Evolutionary conservation across 306 rosid species (phyloP).

Genomic region (Prunus dulcis): DNA sequence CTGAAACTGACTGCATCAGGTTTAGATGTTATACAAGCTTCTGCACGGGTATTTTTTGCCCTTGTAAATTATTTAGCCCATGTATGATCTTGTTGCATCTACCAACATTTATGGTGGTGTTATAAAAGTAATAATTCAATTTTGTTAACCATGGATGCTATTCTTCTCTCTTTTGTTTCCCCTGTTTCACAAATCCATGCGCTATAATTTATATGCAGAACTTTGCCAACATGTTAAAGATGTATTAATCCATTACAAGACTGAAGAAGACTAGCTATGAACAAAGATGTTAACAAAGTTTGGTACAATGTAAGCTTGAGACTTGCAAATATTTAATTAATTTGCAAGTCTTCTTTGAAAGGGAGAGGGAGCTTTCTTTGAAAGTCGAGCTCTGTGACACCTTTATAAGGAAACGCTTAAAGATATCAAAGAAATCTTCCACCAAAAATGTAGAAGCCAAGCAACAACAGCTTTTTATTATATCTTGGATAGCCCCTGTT

Average conservation of each 20-base stretch:
- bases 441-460: conserved; percentile 13
- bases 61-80: conserved; percentile 11
- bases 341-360: neutral
- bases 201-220: neutral
- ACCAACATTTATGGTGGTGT: neutral
- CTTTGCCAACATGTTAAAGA: neutral
- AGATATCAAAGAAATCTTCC: neutral
- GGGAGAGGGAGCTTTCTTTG: neutral
- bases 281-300: no score
- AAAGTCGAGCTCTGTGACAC: neutral
- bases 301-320: neutral
- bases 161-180: neutral
- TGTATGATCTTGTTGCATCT: conserved; percentile 5
- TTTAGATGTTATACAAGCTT: conserved; percentile 15
- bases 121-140: neutral
- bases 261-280: no score
- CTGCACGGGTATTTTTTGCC: conserved; percentile 27
- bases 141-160: neutral
- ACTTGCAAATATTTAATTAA: neutral
- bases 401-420: conserved; percentile 3
- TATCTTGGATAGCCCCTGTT: conserved; percentile 12
- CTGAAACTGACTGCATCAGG: conserved; percentile 16
- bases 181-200: neutral
- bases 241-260: no score
- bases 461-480: conserved; percentile 6